Conservation (phyloP, 129 eudicot genomes). For the Silybum marianum region DNA sequence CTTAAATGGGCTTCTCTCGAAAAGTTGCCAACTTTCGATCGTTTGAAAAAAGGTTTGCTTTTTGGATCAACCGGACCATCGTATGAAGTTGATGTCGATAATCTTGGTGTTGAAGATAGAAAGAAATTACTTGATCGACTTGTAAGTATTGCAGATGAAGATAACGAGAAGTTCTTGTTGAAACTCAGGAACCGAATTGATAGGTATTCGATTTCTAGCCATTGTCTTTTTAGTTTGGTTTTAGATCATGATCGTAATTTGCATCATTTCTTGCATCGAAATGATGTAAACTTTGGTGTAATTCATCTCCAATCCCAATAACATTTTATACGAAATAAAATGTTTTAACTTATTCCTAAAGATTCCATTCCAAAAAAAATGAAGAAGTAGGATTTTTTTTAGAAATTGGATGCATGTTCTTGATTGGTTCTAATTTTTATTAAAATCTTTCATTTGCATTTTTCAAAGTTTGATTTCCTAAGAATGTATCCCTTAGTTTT, state of each 20-base stretch:
- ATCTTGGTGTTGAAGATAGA: conserved; percentile 53
- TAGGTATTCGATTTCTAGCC: conserved; percentile 28
- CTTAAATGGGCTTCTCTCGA: conserved; percentile 86
- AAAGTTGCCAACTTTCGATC: conserved; percentile 70
- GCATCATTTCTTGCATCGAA: background rate
- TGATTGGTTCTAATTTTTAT: background rate
- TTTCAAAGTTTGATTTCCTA: too few relatives aligned
- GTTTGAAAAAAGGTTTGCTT: conserved; percentile 60
- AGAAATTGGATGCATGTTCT: background rate
- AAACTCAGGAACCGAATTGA: conserved; percentile 58
- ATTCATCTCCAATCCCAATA: background rate
- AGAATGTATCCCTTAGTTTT: too few relatives aligned
- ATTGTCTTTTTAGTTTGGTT: background rate
- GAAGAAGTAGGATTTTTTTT: background rate
- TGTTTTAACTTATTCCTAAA: background rate
- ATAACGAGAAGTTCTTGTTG: conserved; percentile 66
- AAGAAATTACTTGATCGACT: conserved; percentile 55
- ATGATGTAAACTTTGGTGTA: background rate
- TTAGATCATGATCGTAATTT: background rate
- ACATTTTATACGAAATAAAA: background rate
- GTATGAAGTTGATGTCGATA: conserved; percentile 52
- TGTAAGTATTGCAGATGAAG: conserved; percentile 59
- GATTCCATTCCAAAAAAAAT: background rate
- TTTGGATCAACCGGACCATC: conserved; percentile 51
- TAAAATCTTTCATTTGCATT: too few relatives aligned